Evolutionary conservation across 352 stramenopile genomes (phyloP).

Genomic region (Pythium brassicae): DNA sequence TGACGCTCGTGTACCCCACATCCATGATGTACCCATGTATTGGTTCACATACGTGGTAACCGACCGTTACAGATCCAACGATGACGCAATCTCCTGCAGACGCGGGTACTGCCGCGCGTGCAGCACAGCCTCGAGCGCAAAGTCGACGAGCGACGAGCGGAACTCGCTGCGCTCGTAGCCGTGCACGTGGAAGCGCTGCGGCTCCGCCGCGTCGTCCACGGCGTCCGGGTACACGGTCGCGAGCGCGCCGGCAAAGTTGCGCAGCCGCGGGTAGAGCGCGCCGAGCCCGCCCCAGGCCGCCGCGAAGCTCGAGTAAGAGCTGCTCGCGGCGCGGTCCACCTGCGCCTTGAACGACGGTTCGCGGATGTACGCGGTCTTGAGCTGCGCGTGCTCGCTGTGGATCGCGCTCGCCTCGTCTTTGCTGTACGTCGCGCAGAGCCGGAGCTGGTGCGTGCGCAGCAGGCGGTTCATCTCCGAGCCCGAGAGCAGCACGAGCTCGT

Average conservation of each 20-base stretch:
- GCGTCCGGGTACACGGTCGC: constrained; percentile 10
- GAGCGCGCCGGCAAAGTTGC: constrained; percentile 10
- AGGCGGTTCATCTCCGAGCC: constrained; percentile 14
- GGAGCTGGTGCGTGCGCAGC: constrained; percentile 13
- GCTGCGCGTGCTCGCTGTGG: constrained; percentile 14
- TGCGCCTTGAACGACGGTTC: constrained; percentile 14
- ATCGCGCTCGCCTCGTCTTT: constrained; percentile 12
- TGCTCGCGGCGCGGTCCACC: constrained; percentile 5
- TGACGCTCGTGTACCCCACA: too few species aligned
- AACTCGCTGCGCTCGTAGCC: constrained; percentile 13
- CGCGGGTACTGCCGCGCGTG: constrained; percentile 10
- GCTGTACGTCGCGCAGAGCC: constrained; percentile 8
- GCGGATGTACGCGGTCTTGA: constrained; percentile 15
- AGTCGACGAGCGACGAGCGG: constrained; percentile 14
- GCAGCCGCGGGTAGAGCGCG: constrained; percentile 9
- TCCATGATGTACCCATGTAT: too few species aligned
- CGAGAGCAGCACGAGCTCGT: constrained; percentile 17
- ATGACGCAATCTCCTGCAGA: constrained; percentile 7
- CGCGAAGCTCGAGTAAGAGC: constrained; percentile 10
- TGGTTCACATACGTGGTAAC: too few species aligned
- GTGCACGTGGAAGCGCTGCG: not conserved
- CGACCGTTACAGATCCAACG: constrained; percentile 1
- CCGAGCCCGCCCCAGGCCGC: constrained; percentile 11
- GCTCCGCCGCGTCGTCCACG: not conserved
- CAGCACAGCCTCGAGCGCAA: constrained; percentile 11